Conservation (phyloP, 805 yeast species). For the Candida arabinofermentans region DNA sequence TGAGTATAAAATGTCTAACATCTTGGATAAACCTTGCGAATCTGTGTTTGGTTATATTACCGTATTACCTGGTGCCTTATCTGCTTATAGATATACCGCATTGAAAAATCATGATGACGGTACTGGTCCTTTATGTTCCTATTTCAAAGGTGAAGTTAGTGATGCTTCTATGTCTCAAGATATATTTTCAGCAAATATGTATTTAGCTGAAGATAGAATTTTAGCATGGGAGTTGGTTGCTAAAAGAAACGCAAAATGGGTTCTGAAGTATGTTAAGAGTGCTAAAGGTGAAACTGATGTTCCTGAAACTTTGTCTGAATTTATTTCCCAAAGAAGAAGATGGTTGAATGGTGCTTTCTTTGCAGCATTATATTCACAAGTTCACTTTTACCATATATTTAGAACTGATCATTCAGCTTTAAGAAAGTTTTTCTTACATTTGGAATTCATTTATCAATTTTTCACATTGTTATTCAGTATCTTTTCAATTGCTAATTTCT, state of each 20-base stretch:
- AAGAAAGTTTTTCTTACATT: slow-evolving; percentile 77
- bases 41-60: slow-evolving; percentile 89
- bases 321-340: slow-evolving; percentile 93
- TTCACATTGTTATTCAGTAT: slow-evolving; percentile 78
- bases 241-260: slow-evolving; percentile 78
- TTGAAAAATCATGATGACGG: slow-evolving; percentile 82
- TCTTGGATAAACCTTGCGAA: slow-evolving; percentile 90
- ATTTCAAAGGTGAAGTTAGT: slow-evolving; percentile 77
- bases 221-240: slow-evolving; percentile 96
- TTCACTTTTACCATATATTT: slow-evolving; percentile 88
- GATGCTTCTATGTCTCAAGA: slow-evolving; percentile 43
- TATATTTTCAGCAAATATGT: slow-evolving; percentile 94
- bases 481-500: slow-evolving; percentile 90
- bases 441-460: slow-evolving; percentile 88
- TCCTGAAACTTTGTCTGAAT: slow-evolving; percentile 91
- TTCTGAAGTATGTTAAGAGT: slow-evolving; percentile 83
- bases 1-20: slow-evolving; percentile 96
- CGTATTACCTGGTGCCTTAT: slow-evolving; percentile 92
- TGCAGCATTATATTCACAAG: slow-evolving; percentile 87
- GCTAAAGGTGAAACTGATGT: slow-evolving; percentile 97
- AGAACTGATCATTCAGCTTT: slow-evolving; percentile 74
- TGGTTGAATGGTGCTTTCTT: slow-evolving; percentile 98
- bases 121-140: slow-evolving; percentile 84
- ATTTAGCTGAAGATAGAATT: slow-evolving; percentile 94
- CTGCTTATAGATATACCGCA: slow-evolving; percentile 91